A percentile compares a stretch with the other conserved stretches of the same genome.
These are phyloP conservation scores for Cicer judaicum DNA, from an alignment of 306 rosid species.

Conservation along the genomic window DNA sequence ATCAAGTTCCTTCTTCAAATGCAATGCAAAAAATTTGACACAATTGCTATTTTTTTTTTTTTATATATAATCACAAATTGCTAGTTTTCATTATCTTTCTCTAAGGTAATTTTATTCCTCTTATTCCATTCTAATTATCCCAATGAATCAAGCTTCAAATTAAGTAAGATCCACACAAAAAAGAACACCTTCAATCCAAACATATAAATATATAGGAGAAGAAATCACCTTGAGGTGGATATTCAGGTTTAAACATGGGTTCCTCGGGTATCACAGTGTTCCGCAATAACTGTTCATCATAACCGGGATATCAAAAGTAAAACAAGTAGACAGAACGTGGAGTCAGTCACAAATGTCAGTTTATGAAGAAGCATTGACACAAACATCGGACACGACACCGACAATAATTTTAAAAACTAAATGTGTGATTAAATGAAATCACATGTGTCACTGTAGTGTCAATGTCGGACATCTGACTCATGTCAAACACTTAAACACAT, in stretches of 20 bases:
- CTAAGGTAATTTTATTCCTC: background rate
- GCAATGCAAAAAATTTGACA: constrained; percentile 28
- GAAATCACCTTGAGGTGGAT: constrained; percentile 85
- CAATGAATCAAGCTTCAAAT: constrained; percentile 23
- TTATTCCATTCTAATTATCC: constrained; percentile 26
- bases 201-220: background rate
- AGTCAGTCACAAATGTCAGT: constrained; percentile 16
- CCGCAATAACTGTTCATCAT: constrained; percentile 61
- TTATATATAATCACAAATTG: background rate
- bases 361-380: background rate
- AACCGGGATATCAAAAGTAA: background rate
- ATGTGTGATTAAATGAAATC: background rate
- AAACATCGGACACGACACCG: background rate
- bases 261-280: constrained; percentile 78
- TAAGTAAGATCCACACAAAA: constrained; percentile 12
- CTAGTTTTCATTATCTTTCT: constrained; percentile 29
- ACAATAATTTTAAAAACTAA: background rate
- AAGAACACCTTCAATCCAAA: constrained; percentile 13
- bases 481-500: background rate
- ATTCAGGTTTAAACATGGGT: constrained; percentile 96
- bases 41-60: background rate
- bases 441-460: background rate
- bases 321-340: constrained; percentile 4
- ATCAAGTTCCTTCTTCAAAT: constrained; percentile 31
- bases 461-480: background rate